Percentiles rank a stretch among this genome's conserved stretches.
Conservation (phyloP, 1,139 yeast species). For the Candida labiduridarum region DNA sequence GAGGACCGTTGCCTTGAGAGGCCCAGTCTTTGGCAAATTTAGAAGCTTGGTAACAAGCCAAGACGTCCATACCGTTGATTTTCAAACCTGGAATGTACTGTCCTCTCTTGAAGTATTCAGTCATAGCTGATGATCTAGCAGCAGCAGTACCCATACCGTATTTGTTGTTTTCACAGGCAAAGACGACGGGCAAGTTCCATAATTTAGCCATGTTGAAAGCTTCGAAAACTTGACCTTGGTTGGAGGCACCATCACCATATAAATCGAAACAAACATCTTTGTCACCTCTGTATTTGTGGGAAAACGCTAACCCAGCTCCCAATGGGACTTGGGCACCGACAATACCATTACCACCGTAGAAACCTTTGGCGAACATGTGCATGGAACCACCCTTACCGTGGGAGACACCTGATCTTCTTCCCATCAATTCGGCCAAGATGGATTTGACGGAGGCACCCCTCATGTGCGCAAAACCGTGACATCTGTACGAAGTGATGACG, state of each 20-base stretch:
- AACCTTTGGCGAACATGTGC: conserved; percentile 96
- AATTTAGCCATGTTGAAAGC: conserved; percentile 98
- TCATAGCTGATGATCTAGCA: conserved; percentile 91
- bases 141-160: conserved; percentile 99
- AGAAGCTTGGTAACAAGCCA: conserved; percentile 95
- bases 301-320: conserved; percentile 96
- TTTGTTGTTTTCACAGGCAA: conserved; percentile 97
- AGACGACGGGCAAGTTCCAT: conserved; percentile 94
- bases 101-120: conserved; percentile 98
- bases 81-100: conserved; percentile 98
- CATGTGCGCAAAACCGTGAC: conserved; percentile 97
- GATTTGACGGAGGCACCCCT: conserved; percentile 92
- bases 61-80: conserved; percentile 97
- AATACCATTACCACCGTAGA: conserved; percentile 99
- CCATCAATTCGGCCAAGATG: conserved; percentile 95
- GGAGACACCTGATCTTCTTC: conserved; percentile 92
- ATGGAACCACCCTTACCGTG: conserved; percentile 99
- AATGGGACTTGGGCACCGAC: conserved; percentile 99
- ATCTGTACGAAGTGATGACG: conserved; percentile 94
- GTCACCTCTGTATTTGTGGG: conserved; percentile 90
- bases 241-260: conserved; percentile 99
- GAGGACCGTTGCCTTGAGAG: conserved; percentile 91
- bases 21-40: conserved; percentile 97
- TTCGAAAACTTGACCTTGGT: conserved; percentile 99
- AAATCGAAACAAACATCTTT: conserved; percentile 81